These are phyloP conservation scores for Elasticomyces elasticus DNA, from an alignment of 495 filamentous ascomycete species.

Conservation along the genomic window DNA sequence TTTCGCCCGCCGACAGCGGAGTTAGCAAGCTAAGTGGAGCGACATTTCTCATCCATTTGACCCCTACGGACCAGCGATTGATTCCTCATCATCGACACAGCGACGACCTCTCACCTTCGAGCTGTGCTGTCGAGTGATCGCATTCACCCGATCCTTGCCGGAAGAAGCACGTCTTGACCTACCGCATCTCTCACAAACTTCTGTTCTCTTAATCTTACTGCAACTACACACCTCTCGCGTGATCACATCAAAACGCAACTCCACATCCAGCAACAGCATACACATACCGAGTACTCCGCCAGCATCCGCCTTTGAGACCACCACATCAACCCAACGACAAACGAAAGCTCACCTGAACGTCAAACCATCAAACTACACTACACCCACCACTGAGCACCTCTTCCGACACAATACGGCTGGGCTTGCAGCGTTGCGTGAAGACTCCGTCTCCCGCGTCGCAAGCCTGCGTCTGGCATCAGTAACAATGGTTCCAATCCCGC, in stretches of 20 bases:
- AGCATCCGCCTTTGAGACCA: not conserved
- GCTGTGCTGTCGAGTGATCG: not conserved
- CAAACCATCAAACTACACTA: not conserved
- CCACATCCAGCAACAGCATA: not conserved
- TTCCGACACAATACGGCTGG: conserved; percentile 12
- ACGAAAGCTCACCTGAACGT: no score
- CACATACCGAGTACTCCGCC: not conserved
- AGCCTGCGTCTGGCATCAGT: conserved; percentile 23
- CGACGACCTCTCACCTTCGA: not conserved
- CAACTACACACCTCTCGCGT: not conserved
- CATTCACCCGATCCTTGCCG: not conserved
- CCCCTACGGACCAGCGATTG: not conserved
- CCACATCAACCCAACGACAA: not conserved
- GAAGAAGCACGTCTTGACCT: not conserved
- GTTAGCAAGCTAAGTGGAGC: not conserved
- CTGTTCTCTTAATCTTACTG: not conserved
- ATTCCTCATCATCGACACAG: not conserved
- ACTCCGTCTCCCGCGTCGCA: conserved; percentile 20
- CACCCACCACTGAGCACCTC: not conserved
- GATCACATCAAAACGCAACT: not conserved
- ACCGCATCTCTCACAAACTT: not conserved
- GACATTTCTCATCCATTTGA: not conserved
- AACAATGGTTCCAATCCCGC: conserved; percentile 74
- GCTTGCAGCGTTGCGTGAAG: conserved; percentile 22
- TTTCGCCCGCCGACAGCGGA: not conserved